Conservation (phyloP, 75 land plant genomes). For the Cupressus sempervirens region DNA sequence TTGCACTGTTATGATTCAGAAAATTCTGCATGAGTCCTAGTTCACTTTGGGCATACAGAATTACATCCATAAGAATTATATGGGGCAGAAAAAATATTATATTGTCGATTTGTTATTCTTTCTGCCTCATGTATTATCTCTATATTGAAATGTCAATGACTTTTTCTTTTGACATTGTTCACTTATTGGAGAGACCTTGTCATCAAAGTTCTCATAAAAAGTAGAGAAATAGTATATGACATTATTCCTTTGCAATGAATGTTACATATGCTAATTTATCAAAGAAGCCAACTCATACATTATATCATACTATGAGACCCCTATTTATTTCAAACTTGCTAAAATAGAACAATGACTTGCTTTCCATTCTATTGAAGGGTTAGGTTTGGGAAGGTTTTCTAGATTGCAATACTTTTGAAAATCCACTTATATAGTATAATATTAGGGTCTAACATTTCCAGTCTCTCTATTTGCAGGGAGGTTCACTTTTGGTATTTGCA, state of each 20-base stretch:
- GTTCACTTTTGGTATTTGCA: slow-evolving; percentile 74
- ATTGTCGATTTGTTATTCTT: background rate
- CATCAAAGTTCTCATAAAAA: background rate
- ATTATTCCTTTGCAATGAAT: background rate
- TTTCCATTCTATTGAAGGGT: slow-evolving; percentile 1
- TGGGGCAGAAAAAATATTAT: background rate
- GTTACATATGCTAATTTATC: background rate
- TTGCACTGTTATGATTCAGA: background rate
- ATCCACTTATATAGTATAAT: background rate
- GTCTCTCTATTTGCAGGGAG: slow-evolving; percentile 48
- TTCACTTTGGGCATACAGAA: background rate
- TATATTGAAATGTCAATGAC: background rate
- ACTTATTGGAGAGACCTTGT: background rate
- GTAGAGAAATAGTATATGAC: too few relatives aligned
- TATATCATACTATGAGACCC: background rate
- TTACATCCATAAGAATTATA: background rate
- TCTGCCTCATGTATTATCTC: background rate
- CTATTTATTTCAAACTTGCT: background rate
- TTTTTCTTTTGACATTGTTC: background rate
- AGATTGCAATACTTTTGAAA: background rate
- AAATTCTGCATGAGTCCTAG: background rate
- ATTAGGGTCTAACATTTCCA: background rate
- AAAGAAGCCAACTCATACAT: background rate
- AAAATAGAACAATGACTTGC: background rate
- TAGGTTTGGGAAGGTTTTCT: background rate